Evolutionary conservation across 23 red algal genomes (phyloP).

Genomic region (Chondrus crispus): DNA sequence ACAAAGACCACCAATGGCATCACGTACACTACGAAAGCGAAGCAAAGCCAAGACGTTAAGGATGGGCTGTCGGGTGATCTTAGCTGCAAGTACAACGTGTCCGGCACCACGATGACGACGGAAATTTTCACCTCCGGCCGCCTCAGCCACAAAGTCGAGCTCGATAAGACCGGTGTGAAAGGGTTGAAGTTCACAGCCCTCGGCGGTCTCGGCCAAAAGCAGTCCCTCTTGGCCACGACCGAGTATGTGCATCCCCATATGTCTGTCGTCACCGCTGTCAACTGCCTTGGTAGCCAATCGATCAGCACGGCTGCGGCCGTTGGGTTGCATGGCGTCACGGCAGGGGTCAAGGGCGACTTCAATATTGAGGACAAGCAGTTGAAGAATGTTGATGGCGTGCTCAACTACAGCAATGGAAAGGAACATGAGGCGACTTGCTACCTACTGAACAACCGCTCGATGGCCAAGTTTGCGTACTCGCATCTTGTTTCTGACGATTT

Average conservation of each 20-base stretch:
- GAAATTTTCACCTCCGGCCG: conserved; percentile 74
- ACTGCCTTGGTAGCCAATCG: conserved; percentile 37
- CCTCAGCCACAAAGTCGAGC: conserved; percentile 64
- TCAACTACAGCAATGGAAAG: conserved; percentile 74
- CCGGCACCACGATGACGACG: conserved; percentile 67
- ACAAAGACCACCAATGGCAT: conserved; percentile 70
- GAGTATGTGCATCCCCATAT: conserved; percentile 63
- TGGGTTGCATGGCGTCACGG: conserved; percentile 65
- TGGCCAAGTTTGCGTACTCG: conserved; percentile 73
- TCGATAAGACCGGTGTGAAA: conserved; percentile 73
- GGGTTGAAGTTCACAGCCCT: conserved; percentile 69
- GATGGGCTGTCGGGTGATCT: conserved; percentile 64
- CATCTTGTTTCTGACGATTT: conserved; percentile 62
- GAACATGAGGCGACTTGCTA: conserved; percentile 66
- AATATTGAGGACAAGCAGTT: conserved; percentile 61
- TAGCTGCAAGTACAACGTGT: conserved; percentile 57
- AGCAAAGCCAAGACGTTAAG: conserved; percentile 8
- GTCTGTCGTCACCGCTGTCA: conserved; percentile 38
- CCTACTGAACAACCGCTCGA: conserved; percentile 48
- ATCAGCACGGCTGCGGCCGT: conserved; percentile 45
- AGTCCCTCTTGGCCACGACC: conserved; percentile 36
- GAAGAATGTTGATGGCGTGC: conserved; percentile 26
- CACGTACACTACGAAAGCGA: conserved; percentile 67
- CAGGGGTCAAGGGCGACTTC: conserved; percentile 54
- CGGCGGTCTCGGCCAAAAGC: conserved; percentile 28